Conservation (phyloP, 2,329 filamentous ascomycete species). For the Plectosphaerella sp. region DNA sequence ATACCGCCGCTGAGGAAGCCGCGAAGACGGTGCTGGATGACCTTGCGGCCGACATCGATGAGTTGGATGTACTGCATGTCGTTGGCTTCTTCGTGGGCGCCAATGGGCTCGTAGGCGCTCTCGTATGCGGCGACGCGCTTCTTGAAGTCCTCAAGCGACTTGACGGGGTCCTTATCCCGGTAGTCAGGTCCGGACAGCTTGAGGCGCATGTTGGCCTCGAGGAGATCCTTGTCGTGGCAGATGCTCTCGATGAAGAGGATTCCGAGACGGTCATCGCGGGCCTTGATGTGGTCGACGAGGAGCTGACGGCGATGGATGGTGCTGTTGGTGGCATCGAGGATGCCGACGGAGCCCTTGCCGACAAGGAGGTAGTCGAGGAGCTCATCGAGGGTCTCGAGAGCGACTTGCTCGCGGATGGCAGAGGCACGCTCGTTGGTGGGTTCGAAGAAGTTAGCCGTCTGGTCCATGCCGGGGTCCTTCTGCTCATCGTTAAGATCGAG, state of each 20-base stretch:
- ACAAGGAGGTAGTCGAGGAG: conserved; percentile 83
- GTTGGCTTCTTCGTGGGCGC: conserved; percentile 84
- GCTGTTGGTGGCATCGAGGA: conserved; percentile 96
- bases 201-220: conserved; percentile 95
- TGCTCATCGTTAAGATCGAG: conserved; percentile 28
- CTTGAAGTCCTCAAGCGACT: conserved; percentile 87
- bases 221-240: conserved; percentile 75
- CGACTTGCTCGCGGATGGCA: conserved; percentile 83
- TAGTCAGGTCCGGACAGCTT: conserved; percentile 97
- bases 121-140: conserved; percentile 89
- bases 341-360: conserved; percentile 82
- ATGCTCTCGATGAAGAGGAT: conserved; percentile 95
- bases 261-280: conserved; percentile 79
- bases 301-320: conserved; percentile 80
- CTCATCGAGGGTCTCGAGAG: conserved; percentile 88
- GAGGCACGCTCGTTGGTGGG: conserved; percentile 80
- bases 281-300: conserved; percentile 77
- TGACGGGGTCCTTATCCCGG: conserved; percentile 82
- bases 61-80: conserved; percentile 93
- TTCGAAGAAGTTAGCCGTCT: conserved; percentile 92
- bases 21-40: conserved; percentile 83
- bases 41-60: conserved; percentile 94
- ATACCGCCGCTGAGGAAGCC: conserved; percentile 91
- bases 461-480: conserved; percentile 60
- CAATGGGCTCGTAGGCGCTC: conserved; percentile 87